A percentile compares a stretch with the other conserved stretches of the same genome.
Conservation (phyloP, 2,329 filamentous ascomycete species). For the Talaromyces piceae region DNA sequence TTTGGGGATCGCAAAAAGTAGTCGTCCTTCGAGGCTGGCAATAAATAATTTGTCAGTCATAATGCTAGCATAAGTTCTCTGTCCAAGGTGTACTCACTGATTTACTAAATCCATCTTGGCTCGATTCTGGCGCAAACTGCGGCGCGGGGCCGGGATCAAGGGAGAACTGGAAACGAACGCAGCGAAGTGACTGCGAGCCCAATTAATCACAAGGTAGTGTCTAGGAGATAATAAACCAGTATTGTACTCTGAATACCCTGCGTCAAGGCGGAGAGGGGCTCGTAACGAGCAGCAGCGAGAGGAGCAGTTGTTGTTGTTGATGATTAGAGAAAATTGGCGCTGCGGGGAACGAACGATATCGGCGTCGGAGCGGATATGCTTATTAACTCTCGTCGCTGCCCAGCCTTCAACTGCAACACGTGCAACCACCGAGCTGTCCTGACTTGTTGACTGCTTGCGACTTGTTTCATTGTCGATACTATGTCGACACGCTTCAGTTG, state of each 20-base stretch:
- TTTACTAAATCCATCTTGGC: constrained; percentile 54
- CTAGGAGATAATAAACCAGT: background rate
- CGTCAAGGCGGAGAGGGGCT: background rate
- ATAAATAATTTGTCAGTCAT: background rate
- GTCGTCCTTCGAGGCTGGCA: constrained; percentile 77
- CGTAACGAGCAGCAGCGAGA: background rate
- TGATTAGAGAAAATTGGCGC: background rate
- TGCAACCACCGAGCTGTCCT: too few species aligned
- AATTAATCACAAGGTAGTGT: background rate
- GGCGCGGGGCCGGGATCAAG: background rate
- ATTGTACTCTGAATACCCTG: background rate
- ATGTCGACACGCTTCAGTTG: background rate
- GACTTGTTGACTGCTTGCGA: background rate
- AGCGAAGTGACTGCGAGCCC: background rate
- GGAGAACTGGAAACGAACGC: background rate
- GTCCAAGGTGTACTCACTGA: constrained; percentile 39
- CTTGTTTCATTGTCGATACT: background rate
- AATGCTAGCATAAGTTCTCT: background rate
- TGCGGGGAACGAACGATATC: background rate
- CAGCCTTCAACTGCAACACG: too few species aligned
- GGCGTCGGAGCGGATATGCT: background rate
- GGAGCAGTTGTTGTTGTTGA: background rate
- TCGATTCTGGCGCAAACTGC: constrained; percentile 6
- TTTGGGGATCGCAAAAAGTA: constrained; percentile 97
- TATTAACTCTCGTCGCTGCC: too few species aligned